These are phyloP conservation scores for Aspergillus ellipticus DNA, from an alignment of 495 filamentous ascomycete species.

Conservation along the genomic window DNA sequence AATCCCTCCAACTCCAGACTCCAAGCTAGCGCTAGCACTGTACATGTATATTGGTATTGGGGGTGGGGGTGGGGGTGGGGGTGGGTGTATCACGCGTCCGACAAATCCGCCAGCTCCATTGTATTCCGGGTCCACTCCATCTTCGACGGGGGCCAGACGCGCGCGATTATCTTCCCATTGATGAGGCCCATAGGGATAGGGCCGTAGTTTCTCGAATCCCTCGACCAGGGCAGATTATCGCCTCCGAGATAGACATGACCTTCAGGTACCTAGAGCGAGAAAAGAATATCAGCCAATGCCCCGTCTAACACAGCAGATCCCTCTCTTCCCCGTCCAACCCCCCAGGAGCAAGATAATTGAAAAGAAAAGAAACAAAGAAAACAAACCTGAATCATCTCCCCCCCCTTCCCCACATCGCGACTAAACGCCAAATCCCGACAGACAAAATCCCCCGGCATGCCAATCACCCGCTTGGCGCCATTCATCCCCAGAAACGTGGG, in stretches of 20 bases:
- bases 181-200: slow-evolving; percentile 81
- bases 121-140: slow-evolving; percentile 52
- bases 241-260: slow-evolving; percentile 88
- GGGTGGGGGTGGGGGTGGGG: too few species aligned
- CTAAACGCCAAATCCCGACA: slow-evolving; percentile 58
- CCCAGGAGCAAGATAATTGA: slow-evolving; percentile 1
- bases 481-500: slow-evolving; percentile 61
- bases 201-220: slow-evolving; percentile 83
- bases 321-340: not conserved
- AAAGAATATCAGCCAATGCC: too few species aligned
- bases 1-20: slow-evolving; percentile 29
- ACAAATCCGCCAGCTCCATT: slow-evolving; percentile 35
- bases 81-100: slow-evolving; percentile 17
- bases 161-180: slow-evolving; percentile 78
- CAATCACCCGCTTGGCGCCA: slow-evolving; percentile 78
- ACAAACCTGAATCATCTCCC: slow-evolving; percentile 74
- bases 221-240: slow-evolving; percentile 78
- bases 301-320: not conserved
- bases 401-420: slow-evolving; percentile 30
- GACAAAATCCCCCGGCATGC: slow-evolving; percentile 89
- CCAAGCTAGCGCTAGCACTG: slow-evolving; percentile 21
- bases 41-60: too few species aligned
- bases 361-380: slow-evolving; percentile 1
- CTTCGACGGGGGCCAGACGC: slow-evolving; percentile 50
- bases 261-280: slow-evolving; percentile 64